These are phyloP conservation scores for Funneliformis mosseae DNA, from an alignment of 192 early-diverging fungal species.

Conservation along the genomic window DNA sequence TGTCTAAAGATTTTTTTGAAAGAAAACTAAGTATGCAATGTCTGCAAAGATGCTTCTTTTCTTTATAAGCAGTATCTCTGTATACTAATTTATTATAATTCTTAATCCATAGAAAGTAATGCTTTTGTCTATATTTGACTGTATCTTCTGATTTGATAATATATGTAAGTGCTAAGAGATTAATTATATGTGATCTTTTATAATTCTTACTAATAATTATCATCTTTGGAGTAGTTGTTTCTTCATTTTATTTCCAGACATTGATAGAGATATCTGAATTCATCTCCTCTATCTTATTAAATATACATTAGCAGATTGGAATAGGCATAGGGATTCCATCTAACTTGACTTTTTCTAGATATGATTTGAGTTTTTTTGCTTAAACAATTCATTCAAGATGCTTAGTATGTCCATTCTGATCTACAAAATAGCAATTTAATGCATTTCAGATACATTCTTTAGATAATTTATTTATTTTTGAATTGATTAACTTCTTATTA, in stretches of 20 bases:
- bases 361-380: too few species aligned
- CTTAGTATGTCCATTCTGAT: too few species aligned
- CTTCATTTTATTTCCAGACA: too few species aligned
- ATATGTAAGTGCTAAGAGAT: background rate
- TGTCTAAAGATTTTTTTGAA: background rate
- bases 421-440: too few species aligned
- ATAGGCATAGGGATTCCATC: background rate
- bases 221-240: background rate
- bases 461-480: too few species aligned
- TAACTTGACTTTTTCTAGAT: background rate
- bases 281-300: background rate
- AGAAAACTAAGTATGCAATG: background rate
- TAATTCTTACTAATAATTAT: background rate
- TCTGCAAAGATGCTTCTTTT: conserved; percentile 3
- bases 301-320: background rate
- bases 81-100: background rate
- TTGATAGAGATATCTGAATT: too few species aligned
- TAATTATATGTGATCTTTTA: conserved; percentile 2
- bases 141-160: background rate
- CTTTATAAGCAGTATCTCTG: background rate
- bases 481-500: too few species aligned
- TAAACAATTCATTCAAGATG: too few species aligned
- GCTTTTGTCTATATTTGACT: background rate
- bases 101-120: conserved; percentile 11
- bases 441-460: too few species aligned